A percentile compares a stretch with the other conserved stretches of the same genome.
phyloP scores from a whole-genome alignment of 257 asterid species.

The Echites panduratus region DNA sequence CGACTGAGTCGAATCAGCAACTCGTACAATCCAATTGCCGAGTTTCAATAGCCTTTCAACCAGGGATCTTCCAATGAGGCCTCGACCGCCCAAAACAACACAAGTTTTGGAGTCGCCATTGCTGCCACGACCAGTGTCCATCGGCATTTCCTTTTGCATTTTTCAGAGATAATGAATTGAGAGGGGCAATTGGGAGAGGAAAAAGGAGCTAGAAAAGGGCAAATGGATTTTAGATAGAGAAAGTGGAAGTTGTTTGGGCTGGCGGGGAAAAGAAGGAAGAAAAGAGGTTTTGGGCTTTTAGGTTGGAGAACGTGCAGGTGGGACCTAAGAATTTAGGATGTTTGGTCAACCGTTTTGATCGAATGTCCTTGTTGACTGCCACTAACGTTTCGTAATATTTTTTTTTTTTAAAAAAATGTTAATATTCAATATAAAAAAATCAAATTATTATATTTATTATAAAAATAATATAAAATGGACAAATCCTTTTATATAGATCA shows the following conservation, averaged over 20 bases:
- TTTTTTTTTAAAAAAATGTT: no score
- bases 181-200: neutral
- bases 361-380: neutral
- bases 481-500: no score
- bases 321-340: neutral
- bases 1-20: constrained; percentile 51
- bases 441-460: no score
- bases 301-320: neutral
- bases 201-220: neutral
- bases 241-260: neutral
- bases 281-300: neutral
- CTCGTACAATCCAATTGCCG: constrained; percentile 75
- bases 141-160: constrained; percentile 27
- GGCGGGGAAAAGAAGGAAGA: neutral
- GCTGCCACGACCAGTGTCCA: constrained; percentile 23
- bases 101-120: constrained; percentile 40
- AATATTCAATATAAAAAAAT: no score
- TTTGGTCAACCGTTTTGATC: neutral
- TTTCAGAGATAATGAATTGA: neutral
- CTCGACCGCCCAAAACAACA: constrained; percentile 80
- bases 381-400: neutral
- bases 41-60: constrained; percentile 65
- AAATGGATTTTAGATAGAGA: neutral
- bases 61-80: constrained; percentile 69
- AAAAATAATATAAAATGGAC: no score